Base-by-base conservation (phyloP, 2,329 filamentous ascomycete species). In the Ascochyta rabiei region DNA sequence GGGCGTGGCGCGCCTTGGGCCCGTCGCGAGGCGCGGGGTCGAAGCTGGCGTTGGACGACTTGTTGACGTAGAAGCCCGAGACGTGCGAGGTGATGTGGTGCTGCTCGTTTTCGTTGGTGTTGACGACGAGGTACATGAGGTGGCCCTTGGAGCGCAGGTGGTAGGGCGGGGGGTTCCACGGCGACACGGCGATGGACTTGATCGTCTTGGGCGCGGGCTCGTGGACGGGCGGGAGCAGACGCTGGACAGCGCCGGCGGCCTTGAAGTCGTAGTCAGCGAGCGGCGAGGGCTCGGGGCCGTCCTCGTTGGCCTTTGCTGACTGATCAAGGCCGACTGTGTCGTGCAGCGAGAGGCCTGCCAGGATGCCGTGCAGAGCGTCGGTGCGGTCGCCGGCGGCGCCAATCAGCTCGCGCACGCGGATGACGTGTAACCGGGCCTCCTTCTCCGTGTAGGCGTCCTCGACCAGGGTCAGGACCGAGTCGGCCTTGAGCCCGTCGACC, bases 371-470 rank as follows among this genome's bases (percentile, higher is more conserved):
- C 38, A 96, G 83, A 51, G 88, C 86, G 74, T 98, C 95, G 49
- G 91, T 89, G 57, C 93, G 88, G 75, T 97, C 87, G 37, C 92
- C 92, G 37, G 93, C 88, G 66, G 93, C 93, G 43, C 95, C 95
- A 66, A 99, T 92, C 62, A 99, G 84, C 73, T 99, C 95, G 60
- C 95, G 85, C 58, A 96, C 89, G 63, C 95, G 85, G 47, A 99
- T 86, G 61, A 98, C 81, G 77, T 99, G 95, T 82, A 99, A 89
- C 62, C 96, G 88, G 26, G 95, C 93, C 79, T 99, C 95, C 80
- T 96, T 98, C 80, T 99, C 95, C 38, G 91, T 99, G 76, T 99
- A 99, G 40, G 96, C 91, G 72, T 99, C 95, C 77, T 97, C 89
- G 49, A 97, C 86, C 66, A 99, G 80, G 48, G 84, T 84, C 54